Evolutionary conservation across 179 eudicot species (phyloP).

Genomic region (Drosera spatulata): DNA sequence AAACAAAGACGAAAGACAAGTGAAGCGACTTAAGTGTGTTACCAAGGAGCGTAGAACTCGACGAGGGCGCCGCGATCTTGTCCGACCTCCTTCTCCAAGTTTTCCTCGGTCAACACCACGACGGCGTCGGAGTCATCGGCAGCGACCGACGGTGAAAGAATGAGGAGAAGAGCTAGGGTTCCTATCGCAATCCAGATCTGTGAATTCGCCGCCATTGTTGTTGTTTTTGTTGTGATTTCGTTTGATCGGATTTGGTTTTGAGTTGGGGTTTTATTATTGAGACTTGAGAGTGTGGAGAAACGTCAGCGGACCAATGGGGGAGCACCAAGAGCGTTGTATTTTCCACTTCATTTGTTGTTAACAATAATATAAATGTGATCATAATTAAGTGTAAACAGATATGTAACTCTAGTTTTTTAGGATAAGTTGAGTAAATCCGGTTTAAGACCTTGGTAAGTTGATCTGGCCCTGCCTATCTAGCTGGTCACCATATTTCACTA

Average conservation of each 20-base stretch:
- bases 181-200: constrained; percentile 41
- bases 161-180: constrained; percentile 30
- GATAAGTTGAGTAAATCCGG: too few species aligned
- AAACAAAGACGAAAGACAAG: neutral
- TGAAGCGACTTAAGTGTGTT: neutral
- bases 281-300: too few species aligned
- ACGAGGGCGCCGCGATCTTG: constrained; percentile 77
- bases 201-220: constrained; percentile 25
- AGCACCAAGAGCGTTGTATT: too few species aligned
- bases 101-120: constrained; percentile 60
- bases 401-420: too few species aligned
- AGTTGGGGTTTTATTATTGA: neutral
- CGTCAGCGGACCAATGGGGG: too few species aligned
- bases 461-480: too few species aligned
- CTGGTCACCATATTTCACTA: too few species aligned
- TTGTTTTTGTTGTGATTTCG: neutral
- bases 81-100: constrained; percentile 73
- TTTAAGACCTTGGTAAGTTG: too few species aligned
- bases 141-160: constrained; percentile 25
- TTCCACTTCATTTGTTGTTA: too few species aligned
- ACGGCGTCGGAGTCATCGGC: constrained; percentile 40
- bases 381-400: too few species aligned
- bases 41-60: constrained; percentile 92
- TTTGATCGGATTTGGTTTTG: neutral
- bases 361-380: too few species aligned